Evolutionary conservation across 208 protist genomes (phyloP), one percentile per base, ranked within the genome.

Genomic region (Leishmania major): DNA sequence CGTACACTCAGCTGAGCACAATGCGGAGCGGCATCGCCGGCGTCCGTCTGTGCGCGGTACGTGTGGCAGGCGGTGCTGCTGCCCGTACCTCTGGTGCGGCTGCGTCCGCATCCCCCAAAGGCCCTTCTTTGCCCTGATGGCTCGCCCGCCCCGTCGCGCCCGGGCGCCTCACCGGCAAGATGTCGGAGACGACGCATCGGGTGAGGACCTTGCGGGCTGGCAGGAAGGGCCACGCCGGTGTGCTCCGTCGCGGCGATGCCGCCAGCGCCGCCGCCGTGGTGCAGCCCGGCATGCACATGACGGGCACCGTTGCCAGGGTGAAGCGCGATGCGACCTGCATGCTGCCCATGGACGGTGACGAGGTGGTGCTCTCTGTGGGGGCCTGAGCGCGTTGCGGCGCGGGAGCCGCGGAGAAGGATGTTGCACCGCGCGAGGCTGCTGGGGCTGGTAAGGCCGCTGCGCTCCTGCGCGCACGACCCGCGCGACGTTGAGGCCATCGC

Each of bases 251-350:
- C 53, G 45, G 45, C 85, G 49, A 90, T 83, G 45, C 45, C 45
- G 45, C 10, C 40, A 0, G 40, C 40, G 40, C 40, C 40, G 40
- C 40, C 0, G 40, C 40, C 40, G 40, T 43, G 40, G 40, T 43
- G 40, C 40, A 43, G 40, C 0, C 40, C 40, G 40, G 40, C 40
- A 91, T 88, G 79, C 87, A 87, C 66, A 90, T 92, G 84, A 89
- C 80, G 7, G 94, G 92, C 78, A 88, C 94, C 6, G 87, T 97
- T 59, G 92, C 89, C 2, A 89, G 89, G 69, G 94, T 95, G 37
- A 94, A 94, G 78, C 89, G 91, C 74, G 93, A 94, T 81, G 92
- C 87, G 35, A 96, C 93, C 35, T 94, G 93, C 86, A 90, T 85
- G 13, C 82, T 96, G 25, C 83, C 95, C 31, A 89, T 95, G 43